These are phyloP conservation scores for Millerago galiae DNA, from an alignment of 805 yeast genomes.

Conservation along the genomic window DNA sequence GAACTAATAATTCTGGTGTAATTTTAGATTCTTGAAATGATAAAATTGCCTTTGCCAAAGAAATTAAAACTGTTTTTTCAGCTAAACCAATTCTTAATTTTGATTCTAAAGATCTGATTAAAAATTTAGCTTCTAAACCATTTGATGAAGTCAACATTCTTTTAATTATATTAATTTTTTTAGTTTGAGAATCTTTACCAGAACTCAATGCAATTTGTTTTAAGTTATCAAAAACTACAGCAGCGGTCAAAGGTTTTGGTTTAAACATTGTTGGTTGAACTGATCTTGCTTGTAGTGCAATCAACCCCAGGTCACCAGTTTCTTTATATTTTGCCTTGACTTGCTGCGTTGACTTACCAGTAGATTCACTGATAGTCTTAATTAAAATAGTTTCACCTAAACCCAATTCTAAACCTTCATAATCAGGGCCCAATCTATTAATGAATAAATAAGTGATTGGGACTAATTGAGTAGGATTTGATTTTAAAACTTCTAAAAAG, in stretches of 20 bases:
- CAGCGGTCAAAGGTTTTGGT: slow-evolving; percentile 73
- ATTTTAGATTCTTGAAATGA: slow-evolving; percentile 44
- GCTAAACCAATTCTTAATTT: slow-evolving; percentile 90
- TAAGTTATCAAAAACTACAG: slow-evolving; percentile 65
- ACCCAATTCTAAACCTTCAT: slow-evolving; percentile 90
- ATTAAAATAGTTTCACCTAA: slow-evolving; percentile 85
- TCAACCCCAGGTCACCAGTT: slow-evolving; percentile 85
- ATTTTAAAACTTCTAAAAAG: slow-evolving; percentile 54
- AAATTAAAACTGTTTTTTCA: slow-evolving; percentile 81
- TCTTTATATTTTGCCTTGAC: slow-evolving; percentile 70
- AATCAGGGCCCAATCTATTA: slow-evolving; percentile 90
- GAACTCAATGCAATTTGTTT: slow-evolving; percentile 69
- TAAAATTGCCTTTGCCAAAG: slow-evolving; percentile 78
- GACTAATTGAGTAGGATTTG: slow-evolving; percentile 49
- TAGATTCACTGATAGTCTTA: slow-evolving; percentile 84
- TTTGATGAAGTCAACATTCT: slow-evolving; percentile 80
- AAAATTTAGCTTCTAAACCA: slow-evolving; percentile 81
- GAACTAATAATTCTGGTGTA: slow-evolving; percentile 38
- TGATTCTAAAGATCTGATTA: slow-evolving; percentile 88
- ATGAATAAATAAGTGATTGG: slow-evolving; percentile 79
- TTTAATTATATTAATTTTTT: slow-evolving; percentile 73
- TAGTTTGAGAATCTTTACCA: slow-evolving; percentile 77
- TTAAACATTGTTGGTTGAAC: slow-evolving; percentile 92
- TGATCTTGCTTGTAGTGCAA: slow-evolving; percentile 77
- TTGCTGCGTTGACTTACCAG: slow-evolving; percentile 71